Base-by-base conservation (phyloP, 306 rosid genomes). In the Pachyrhizus erosus region DNA sequence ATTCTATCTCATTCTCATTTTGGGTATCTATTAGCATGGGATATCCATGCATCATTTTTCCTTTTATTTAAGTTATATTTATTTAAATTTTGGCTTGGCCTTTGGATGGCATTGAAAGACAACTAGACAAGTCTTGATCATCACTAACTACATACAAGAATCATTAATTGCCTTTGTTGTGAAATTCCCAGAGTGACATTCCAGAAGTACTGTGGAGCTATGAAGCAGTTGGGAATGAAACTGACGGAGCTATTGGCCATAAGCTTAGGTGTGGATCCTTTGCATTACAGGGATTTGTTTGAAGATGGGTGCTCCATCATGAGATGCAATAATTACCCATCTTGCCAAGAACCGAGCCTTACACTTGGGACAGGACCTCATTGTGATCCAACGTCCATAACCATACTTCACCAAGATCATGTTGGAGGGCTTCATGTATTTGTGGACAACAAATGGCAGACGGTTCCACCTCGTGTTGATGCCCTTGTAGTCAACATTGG, bases 251-350 rank as follows among this genome's bases (percentile, higher is more conserved):
- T 94, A 7, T 8, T 94, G 71, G 97, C 88, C 18, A 87, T 94
- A 70, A 94, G 97, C 84, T 82, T 94, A 65, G 94, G 92, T 1
- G 71, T 90, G 61, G 90, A 89, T 27, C 27, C 87, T 60, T 27
- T 31, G 37, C 82, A 89, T 34, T 92, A 77, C 70, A 91, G 45
- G 13, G 77, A 87, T 0, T 83, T 89, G 76, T 94, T 94, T 49
- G 86, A 87, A 52, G 96, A 91, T 23, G 90, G 86, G 5, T 81
- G 67, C 66, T 87, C 94, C 4, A 90, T 94, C 21, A 83, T 92
- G 91, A 88, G 98, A 84, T 90, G 91, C 84, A 94, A 94, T 87
- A 82, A 86, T 73, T 94, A 94, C 83, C 98, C 97, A 42, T 13
- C 33, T 40, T 92, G 97, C 82, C 24, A 77, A 15, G 64, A 89